phyloP scores from a whole-genome alignment of 2,329 filamentous ascomycete genomes.

The Cladosporium sphaerospermum region DNA sequence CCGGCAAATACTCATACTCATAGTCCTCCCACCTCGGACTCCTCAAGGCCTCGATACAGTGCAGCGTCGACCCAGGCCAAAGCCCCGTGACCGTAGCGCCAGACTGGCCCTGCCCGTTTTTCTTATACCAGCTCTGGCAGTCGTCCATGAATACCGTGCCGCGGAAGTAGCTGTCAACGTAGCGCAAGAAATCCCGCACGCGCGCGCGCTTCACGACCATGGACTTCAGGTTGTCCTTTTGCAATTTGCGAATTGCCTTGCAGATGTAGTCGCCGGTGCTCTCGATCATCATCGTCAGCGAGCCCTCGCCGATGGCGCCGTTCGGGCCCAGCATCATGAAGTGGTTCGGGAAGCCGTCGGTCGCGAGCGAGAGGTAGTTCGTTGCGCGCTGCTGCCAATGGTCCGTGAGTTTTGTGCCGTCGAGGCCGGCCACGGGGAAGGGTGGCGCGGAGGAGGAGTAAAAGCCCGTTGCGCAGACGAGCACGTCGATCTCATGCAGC shows the following conservation, averaged over 20 bases:
- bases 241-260: conserved; percentile 36
- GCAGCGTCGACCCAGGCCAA: conserved; percentile 62
- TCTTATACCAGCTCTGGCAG: conserved; percentile 67
- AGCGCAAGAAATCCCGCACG: conserved; percentile 46
- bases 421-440: conserved; percentile 32
- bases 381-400: conserved; percentile 32
- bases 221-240: conserved; percentile 36
- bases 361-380: conserved; percentile 21
- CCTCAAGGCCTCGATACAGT: conserved; percentile 53
- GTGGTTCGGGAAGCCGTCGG: conserved; percentile 32
- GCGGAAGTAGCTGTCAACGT: conserved; percentile 44
- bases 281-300: conserved; percentile 38
- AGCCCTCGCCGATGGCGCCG: conserved; percentile 35
- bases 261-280: conserved; percentile 32
- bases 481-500: conserved; percentile 34
- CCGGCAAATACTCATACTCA: conserved; percentile 43
- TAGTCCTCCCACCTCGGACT: conserved; percentile 56
- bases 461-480: conserved; percentile 43
- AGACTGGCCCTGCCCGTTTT: conserved; percentile 45
- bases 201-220: conserved; percentile 42
- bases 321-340: conserved; percentile 40
- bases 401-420: conserved; percentile 24
- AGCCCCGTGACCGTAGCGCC: conserved; percentile 59
- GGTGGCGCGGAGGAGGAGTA: conserved; percentile 33
- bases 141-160: conserved; percentile 51